phyloP scores from a whole-genome alignment of 768 basidiomycete genomes.

The Psilocybe cyanescens region DNA sequence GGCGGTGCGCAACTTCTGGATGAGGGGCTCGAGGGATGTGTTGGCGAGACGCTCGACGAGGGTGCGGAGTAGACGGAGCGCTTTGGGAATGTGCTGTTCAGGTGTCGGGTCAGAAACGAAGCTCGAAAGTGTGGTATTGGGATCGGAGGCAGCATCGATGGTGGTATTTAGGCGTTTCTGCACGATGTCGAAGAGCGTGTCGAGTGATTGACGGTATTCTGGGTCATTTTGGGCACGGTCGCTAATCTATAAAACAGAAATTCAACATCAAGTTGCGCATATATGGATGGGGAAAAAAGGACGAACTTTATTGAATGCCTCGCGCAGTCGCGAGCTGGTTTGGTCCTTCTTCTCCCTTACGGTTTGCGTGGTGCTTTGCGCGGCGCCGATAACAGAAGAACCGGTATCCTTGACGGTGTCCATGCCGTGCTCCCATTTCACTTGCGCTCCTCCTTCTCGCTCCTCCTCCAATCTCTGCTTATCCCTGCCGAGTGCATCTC shows the following conservation, averaged over 20 bases:
- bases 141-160: conserved; percentile 50
- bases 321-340: conserved; percentile 45
- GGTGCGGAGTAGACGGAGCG: conserved; percentile 50
- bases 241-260: conserved; percentile 46
- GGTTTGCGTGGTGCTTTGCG: conserved; percentile 44
- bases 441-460: conserved; percentile 54
- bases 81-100: conserved; percentile 62
- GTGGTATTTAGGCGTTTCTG: conserved; percentile 60
- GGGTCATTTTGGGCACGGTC: conserved; percentile 67
- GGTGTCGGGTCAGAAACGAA: conserved; percentile 67
- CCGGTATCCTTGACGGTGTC: conserved; percentile 65
- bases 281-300: background rate
- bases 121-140: conserved; percentile 51
- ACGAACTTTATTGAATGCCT: conserved; percentile 56
- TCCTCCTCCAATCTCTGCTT: conserved; percentile 52
- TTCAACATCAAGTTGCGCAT: background rate
- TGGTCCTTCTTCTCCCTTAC: conserved; percentile 51
- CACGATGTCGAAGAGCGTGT: conserved; percentile 58
- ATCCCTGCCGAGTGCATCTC: conserved; percentile 59
- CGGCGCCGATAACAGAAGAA: conserved; percentile 55
- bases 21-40: conserved; percentile 54
- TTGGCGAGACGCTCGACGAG: conserved; percentile 55
- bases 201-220: conserved; percentile 58
- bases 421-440: conserved; percentile 68
- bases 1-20: conserved; percentile 43